Evolutionary conservation across 2,329 filamentous ascomycete genomes (phyloP).

Genomic region (Trichoderma koningiopsis): DNA sequence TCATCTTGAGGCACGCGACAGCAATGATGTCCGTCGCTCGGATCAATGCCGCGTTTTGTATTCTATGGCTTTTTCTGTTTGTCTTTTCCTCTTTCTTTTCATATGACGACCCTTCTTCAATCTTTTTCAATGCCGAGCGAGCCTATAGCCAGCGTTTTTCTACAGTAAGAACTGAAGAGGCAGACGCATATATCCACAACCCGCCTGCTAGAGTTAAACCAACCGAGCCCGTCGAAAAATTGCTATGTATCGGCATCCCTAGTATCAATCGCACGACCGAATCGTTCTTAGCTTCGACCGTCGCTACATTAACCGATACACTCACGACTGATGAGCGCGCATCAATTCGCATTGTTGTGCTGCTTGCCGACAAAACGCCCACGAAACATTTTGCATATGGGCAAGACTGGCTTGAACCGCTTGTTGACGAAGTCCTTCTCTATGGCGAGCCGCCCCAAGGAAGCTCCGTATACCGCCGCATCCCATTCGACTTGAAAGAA

Average conservation of each 20-base stretch:
- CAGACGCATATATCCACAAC: constrained; percentile 32
- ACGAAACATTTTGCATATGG: constrained; percentile 37
- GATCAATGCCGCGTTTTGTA: constrained; percentile 39
- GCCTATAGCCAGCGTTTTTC: constrained; percentile 38
- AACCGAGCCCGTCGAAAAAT: constrained; percentile 11
- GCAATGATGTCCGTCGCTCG: constrained; percentile 33
- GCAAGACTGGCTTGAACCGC: constrained; percentile 36
- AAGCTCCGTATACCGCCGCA: constrained; percentile 24
- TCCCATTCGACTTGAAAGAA: constrained; percentile 33
- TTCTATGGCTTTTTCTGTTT: constrained; percentile 35
- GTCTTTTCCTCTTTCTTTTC: constrained; percentile 37
- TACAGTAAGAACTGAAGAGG: constrained; percentile 32
- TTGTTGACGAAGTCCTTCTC: constrained; percentile 41
- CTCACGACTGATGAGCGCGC: constrained; percentile 37
- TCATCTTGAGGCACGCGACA: neutral
- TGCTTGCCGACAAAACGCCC: constrained; percentile 41
- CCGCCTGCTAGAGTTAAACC: neutral
- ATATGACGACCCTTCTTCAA: constrained; percentile 40
- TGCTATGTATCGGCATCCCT: constrained; percentile 41
- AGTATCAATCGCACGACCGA: constrained; percentile 38
- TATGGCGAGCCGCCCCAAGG: constrained; percentile 31
- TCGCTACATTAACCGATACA: constrained; percentile 39
- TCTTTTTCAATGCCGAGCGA: constrained; percentile 37
- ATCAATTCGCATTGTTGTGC: constrained; percentile 38
- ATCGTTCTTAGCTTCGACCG: constrained; percentile 35